Conservation (phyloP, 2,329 filamentous ascomycete species). For the Colletotrichum cordylinicola region DNA sequence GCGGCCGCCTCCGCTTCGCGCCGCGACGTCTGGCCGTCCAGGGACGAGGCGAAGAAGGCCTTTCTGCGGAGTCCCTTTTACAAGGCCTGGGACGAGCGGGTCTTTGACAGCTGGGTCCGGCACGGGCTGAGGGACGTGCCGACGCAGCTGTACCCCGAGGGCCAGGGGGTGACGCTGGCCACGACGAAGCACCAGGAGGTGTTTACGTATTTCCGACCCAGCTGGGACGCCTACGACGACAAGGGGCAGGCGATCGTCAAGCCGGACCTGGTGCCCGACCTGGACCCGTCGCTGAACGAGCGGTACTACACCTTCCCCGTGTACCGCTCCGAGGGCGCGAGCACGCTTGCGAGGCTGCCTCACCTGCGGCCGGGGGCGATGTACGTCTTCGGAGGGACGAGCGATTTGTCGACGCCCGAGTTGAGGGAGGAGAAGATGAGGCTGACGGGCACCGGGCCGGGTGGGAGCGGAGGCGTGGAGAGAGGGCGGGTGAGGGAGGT, state of each 20-base stretch:
- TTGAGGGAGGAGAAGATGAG: conserved; percentile 63
- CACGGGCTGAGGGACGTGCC: conserved; percentile 80
- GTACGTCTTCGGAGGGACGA: conserved; percentile 71
- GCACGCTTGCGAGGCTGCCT: conserved; percentile 62
- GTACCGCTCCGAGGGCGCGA: conserved; percentile 69
- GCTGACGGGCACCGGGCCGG: conserved; percentile 67
- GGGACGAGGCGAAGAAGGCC: conserved; percentile 67
- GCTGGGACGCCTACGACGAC: conserved; percentile 49
- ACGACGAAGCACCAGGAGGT: conserved; percentile 92
- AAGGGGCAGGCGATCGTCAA: conserved; percentile 44
- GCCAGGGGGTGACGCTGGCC: conserved; percentile 66
- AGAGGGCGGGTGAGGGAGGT: conserved; percentile 72
- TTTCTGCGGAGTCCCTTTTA: conserved; percentile 80
- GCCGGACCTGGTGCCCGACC: conserved; percentile 48
- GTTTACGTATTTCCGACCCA: conserved; percentile 74
- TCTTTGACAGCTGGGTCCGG: conserved; percentile 74
- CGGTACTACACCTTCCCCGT: conserved; percentile 55
- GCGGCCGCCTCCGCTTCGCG: conserved; percentile 72
- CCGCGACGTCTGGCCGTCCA: conserved; percentile 83
- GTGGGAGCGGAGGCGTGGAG: conserved; percentile 70
- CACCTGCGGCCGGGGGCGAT: conserved; percentile 68
- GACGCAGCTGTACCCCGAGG: conserved; percentile 61
- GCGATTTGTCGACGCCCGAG: conserved; percentile 58
- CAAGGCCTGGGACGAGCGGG: conserved; percentile 79
- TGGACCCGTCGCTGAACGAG: conserved; percentile 43